Base-by-base conservation (phyloP, 1,284 basidiomycete species). In the Ganoderma meredithae region DNA sequence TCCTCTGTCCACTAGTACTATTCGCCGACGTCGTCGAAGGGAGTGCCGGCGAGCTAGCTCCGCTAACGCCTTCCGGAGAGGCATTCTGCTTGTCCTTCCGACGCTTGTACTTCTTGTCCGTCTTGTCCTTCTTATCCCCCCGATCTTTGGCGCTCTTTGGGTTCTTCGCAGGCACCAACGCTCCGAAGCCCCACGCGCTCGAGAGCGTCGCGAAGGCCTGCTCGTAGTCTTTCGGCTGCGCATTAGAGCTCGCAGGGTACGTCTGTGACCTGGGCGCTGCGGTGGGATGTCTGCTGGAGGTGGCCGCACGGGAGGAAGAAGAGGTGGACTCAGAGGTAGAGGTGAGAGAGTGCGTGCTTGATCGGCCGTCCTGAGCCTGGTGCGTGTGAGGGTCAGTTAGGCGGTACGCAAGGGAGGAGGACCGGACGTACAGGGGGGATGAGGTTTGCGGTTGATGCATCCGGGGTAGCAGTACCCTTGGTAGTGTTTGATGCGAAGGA, bases 191-290 rank as follows among this genome's bases (percentile, higher is more conserved):
- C 58, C 36, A 41, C 17, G 36, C 36, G 22, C 39, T 41, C 39
- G 58, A 40, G 1, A 60, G n/a, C 3, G 58, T 25, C 1, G 39
- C 58, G 10, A 41, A 60, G 5, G 58, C 58, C 39, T 41, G 17
- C 39, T 41, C 58, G 58, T 60, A 60, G 39, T 60, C 58, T 12
- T 60, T 60, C 4, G 39, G 58, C 13, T 39, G 58, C 22, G 10
- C 6, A 4, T 3, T 43, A 7, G 58, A 10, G 22, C 13, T 60
- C 13, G 58, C 2, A 13, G 58, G 58, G 27, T 60, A 60, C 15
- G 55, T 58, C 19, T 58, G 31, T 12, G 33, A n/a, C 33, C 8
- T 33, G 9, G 55, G 55, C 17, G 55, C 12, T 7, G 36, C 22
- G 5, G 31, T 58, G 33, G 39, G 39, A 10, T 17, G 39, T 39